These are phyloP conservation scores for Solanum chilense DNA, from an alignment of 257 asterid genomes.

Conservation along the genomic window DNA sequence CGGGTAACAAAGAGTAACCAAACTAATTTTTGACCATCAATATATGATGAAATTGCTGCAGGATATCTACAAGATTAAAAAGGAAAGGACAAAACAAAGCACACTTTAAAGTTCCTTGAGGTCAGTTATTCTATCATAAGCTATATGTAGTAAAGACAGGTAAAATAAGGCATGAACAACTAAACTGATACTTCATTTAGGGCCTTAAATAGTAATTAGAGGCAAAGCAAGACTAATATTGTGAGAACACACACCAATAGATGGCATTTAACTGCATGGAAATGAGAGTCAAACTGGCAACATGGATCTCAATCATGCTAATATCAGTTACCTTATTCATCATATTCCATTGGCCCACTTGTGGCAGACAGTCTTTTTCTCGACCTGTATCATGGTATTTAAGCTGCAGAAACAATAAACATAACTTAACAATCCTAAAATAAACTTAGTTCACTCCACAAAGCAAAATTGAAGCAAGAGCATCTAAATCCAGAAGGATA, in stretches of 20 bases:
- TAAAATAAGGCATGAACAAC: not conserved
- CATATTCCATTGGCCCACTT: conserved; percentile 99
- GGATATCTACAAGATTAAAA: not conserved
- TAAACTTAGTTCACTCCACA: not conserved
- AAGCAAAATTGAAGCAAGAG: not conserved
- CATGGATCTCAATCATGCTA: not conserved
- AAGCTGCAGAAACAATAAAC: conserved; percentile 39
- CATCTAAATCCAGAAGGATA: not conserved
- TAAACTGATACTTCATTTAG: not conserved
- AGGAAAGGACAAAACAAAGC: not conserved
- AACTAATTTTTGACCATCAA: not conserved
- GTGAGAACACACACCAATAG: not conserved
- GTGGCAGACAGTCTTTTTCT: conserved; percentile 87
- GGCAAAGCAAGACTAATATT: not conserved
- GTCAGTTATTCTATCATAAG: not conserved
- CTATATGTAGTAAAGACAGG: not conserved
- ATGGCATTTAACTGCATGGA: not conserved
- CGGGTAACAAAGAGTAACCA: not conserved
- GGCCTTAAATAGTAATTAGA: not conserved
- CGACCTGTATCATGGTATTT: conserved; percentile 96
- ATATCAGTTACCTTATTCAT: conserved; percentile 66
- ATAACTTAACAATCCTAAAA: not conserved
- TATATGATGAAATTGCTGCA: not conserved
- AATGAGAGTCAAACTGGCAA: not conserved
- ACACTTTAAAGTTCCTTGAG: not conserved